Evolutionary conservation across 2,329 filamentous ascomycete species (phyloP), one percentile per base, ranked within the genome.

Genomic region (Didymella segeticola): DNA sequence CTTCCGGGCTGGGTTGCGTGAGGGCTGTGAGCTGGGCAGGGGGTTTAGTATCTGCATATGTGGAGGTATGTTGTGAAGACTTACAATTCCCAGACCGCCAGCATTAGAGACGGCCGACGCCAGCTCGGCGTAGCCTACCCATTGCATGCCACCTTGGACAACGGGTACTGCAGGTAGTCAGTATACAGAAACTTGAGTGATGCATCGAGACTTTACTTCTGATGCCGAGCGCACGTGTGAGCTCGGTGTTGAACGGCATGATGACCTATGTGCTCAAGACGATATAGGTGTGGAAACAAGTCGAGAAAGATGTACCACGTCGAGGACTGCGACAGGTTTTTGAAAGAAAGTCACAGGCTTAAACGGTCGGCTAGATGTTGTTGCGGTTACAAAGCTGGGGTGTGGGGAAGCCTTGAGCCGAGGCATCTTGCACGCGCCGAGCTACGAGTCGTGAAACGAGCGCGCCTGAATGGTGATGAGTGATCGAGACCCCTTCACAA

Each of bases 1-100:
- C 92, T 75, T 92, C 90, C 41, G 95, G 93, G 14, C 90, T 89
- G 27, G 95, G 90, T 84, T 96, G 96, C 47, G 96, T 98, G 70
- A 98, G 87, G 41, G 89, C 90, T 25, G 90, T 95, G 75, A 95
- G 83, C 74, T 77, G 52, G 23, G 26, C 69, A 7, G 75, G 14
- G 17, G 8, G 41, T 62, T 70, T 42, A 69, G 62, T n/a, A 15
- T 26, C 17, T 20, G 26, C 20, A 17, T 19, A 34, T 12, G 15
- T 41, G 20, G 26, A 39, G 5, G 23, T 7, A 43, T 6, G 36
- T 12, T 5, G 33, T 14, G 36, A 34, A 37, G 26, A 29, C 61
- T 29, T 71, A 80, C 76, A 71, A 95, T 87, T 68, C 90, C 90
- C 48, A 95, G 82, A 41, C 89, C 90, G 62, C 90, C 90, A n/a